Evolutionary conservation across 768 basidiomycete species (phyloP).

Genomic region (Lentinula sp.): DNA sequence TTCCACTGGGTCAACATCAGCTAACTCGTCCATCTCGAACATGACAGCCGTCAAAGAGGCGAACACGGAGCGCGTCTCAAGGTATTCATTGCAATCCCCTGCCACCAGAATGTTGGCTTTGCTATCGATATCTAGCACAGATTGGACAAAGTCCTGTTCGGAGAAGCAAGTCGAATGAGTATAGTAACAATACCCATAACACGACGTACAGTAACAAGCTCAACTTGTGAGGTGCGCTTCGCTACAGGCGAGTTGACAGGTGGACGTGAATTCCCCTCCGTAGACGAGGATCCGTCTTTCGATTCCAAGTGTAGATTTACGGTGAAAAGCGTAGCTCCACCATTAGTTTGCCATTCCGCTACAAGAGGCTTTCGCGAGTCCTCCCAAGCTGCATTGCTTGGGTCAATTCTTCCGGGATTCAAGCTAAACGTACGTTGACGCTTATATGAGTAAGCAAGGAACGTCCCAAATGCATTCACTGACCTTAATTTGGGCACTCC

Average conservation of each 20-base stretch:
- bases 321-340: slow-evolving; percentile 44
- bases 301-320: slow-evolving; percentile 56
- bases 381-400: slow-evolving; percentile 47
- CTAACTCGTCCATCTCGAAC: slow-evolving; percentile 45
- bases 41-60: slow-evolving; percentile 33
- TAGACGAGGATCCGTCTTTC: slow-evolving; percentile 50
- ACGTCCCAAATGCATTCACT: background rate
- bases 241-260: slow-evolving; percentile 49
- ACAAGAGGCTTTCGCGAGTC: slow-evolving; percentile 55
- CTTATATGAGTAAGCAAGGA: background rate
- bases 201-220: slow-evolving; percentile 35
- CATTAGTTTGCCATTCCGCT: slow-evolving; percentile 44
- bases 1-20: slow-evolving; percentile 39
- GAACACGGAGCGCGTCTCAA: slow-evolving; percentile 47
- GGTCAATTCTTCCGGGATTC: slow-evolving; percentile 60
- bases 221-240: slow-evolving; percentile 43
- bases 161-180: background rate
- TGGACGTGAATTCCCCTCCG: slow-evolving; percentile 49
- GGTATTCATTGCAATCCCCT: slow-evolving; percentile 60
- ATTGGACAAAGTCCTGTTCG: slow-evolving; percentile 41
- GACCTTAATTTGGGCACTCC: slow-evolving; percentile 30
- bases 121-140: slow-evolving; percentile 33
- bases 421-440: slow-evolving; percentile 28
- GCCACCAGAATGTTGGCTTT: slow-evolving; percentile 46
- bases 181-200: background rate